Evolutionary conservation across 495 filamentous ascomycete genomes (phyloP).

Genomic region (Aspergillus sparsus): DNA sequence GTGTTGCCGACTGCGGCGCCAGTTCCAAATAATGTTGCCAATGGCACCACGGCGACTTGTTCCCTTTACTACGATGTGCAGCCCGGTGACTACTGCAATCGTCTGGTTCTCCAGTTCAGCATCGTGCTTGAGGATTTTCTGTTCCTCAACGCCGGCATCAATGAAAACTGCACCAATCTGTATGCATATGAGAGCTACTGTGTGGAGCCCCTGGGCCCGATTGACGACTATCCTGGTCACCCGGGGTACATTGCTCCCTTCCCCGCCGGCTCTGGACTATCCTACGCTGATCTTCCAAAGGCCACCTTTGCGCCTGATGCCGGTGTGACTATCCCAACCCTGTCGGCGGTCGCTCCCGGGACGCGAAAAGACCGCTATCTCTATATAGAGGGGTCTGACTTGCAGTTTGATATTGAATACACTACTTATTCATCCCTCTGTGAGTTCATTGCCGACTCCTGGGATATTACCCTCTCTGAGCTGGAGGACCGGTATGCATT

Average conservation of each 20-base stretch:
- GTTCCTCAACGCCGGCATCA: background rate
- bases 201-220: background rate
- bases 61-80: background rate
- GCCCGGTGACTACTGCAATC: background rate
- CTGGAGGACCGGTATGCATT: conserved; percentile 5
- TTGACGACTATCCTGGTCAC: background rate
- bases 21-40: background rate
- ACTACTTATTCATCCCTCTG: conserved; percentile 10
- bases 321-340: background rate
- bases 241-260: too few relatives aligned
- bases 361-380: conserved; percentile 13
- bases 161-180: background rate
- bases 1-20: background rate
- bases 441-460: conserved; percentile 5
- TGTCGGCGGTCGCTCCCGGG: conserved; percentile 4
- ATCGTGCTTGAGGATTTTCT: background rate
- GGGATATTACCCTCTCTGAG: background rate
- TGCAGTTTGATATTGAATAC: conserved; percentile 1
- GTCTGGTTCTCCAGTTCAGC: background rate
- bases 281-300: conserved; percentile 1
- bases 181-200: background rate
- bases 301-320: conserved; percentile 2
- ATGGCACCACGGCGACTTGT: background rate
- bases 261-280: too few relatives aligned
- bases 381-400: conserved; percentile 5